phyloP scores from a whole-genome alignment of 371 early-diverging fungal genomes.

The Apophysomyces variabilis region DNA sequence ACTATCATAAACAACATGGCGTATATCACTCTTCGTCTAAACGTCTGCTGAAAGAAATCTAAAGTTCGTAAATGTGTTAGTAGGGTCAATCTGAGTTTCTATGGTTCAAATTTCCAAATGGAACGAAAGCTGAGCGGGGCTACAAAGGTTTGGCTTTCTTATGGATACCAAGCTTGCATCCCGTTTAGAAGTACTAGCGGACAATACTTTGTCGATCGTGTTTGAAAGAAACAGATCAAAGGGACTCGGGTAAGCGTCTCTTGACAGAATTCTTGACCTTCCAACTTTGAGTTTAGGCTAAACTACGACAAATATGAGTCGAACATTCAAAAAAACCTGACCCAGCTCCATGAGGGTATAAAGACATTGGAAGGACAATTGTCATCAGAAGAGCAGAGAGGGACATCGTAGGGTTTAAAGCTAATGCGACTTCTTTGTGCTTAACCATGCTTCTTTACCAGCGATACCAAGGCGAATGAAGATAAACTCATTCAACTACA shows the following conservation, averaged over 20 bases:
- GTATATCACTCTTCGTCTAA: too few relatives aligned
- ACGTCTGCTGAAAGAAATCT: too few relatives aligned
- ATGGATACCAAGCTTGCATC: conserved; percentile 64
- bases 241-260: conserved; percentile 42
- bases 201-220: conserved; percentile 63
- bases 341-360: conserved; percentile 59
- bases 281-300: conserved; percentile 35
- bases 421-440: not conserved
- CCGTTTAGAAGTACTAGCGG: conserved; percentile 60
- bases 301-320: conserved; percentile 63
- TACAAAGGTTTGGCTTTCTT: conserved; percentile 5
- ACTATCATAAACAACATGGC: too few relatives aligned
- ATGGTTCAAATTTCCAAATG: not conserved
- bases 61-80: too few relatives aligned
- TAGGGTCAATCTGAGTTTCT: not conserved
- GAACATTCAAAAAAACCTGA: conserved; percentile 60
- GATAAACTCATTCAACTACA: conserved; percentile 64
- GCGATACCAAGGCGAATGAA: conserved; percentile 62
- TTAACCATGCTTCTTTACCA: conserved; percentile 17
- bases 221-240: conserved; percentile 67
- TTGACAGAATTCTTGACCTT: not conserved
- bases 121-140: not conserved
- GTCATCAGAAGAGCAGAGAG: conserved; percentile 64
- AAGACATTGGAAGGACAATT: conserved; percentile 62
- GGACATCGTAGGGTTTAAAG: conserved; percentile 46